Base-by-base conservation (phyloP, 2,329 filamentous ascomycete genomes). In the Aspergillus piperis region DNA sequence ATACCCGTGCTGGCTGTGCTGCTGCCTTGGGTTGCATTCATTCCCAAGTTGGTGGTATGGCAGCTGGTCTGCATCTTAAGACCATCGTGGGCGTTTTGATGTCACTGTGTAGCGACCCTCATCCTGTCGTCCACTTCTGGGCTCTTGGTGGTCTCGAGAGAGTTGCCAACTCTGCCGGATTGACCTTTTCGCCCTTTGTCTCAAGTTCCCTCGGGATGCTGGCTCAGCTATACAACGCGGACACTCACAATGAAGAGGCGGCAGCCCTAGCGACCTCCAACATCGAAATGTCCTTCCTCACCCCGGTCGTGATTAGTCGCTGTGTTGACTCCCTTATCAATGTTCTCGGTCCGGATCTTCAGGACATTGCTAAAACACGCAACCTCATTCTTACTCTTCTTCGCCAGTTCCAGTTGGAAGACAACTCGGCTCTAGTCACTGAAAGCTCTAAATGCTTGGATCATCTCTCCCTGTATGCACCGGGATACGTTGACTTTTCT, bases 41-140 rank as follows among this genome's bases (percentile, higher is more conserved):
- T 77, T 90, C 92, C 17, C 92, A 96, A 74, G 90, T 99, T 36
- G 96, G 95, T 59, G 94, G 95, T 59, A 98, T 99, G 93, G 95
- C 95, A 56, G 95, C 95, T 57, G 92, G 93, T 3, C 92, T 95
- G 69, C 95, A 99, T 73, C 83, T 99, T 54, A 98, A 98, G 80
- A 97, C 92, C 1, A 97, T 99, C 53, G 85, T 97, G n/a, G 90
- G 94, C 17, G 96, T 99, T 41, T 81, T 99, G n/a, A 96, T 98
- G 90, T 98, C 95, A 7, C 83, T 99, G 8, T 94, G 92, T 74
- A 96, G 93, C 68, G 95, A 99, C 71, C 91, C 94, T 19, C 95
- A 99, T 73, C 93, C 95, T 0, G 88, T 91, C 0, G 95, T 99
- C 8, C 95, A 99, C 75, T 96, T 94, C 73, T 98, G 93, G 92